Evolutionary conservation across 306 rosid species (phyloP).

Genomic region (Rosa multiflora): DNA sequence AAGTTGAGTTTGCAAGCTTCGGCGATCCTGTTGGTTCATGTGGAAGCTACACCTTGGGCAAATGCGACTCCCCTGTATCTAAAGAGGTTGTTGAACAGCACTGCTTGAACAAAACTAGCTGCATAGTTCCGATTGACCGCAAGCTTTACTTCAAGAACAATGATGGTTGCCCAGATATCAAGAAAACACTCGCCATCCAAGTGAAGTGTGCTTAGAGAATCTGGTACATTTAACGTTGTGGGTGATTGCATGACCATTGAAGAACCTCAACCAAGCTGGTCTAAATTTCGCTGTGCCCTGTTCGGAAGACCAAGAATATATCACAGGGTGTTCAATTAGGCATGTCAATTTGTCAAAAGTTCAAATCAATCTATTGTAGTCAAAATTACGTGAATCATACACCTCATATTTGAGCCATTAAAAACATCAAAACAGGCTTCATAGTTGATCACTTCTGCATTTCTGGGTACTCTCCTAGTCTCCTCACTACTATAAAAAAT

Average conservation of each 20-base stretch:
- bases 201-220: constrained; percentile 10
- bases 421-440: background rate
- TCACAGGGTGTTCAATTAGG: background rate
- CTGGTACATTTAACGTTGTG: background rate
- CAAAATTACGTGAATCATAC: no score
- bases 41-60: constrained; percentile 10
- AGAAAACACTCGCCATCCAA: constrained; percentile 9
- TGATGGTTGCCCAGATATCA: background rate
- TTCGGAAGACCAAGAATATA: background rate
- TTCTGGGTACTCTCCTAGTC: no score
- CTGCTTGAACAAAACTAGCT: background rate
- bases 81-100: constrained; percentile 1
- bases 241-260: background rate
- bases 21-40: constrained; percentile 15
- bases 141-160: constrained; percentile 1
- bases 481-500: no score
- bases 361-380: background rate
- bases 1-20: constrained; percentile 20
- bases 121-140: background rate
- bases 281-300: background rate
- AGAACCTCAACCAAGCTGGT: background rate
- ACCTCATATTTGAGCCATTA: background rate
- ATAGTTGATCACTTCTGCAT: no score
- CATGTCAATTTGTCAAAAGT: background rate
- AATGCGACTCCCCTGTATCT: constrained; percentile 15